phyloP scores from a whole-genome alignment of 1,284 basidiomycete species.

The Irpex lacteus region DNA sequence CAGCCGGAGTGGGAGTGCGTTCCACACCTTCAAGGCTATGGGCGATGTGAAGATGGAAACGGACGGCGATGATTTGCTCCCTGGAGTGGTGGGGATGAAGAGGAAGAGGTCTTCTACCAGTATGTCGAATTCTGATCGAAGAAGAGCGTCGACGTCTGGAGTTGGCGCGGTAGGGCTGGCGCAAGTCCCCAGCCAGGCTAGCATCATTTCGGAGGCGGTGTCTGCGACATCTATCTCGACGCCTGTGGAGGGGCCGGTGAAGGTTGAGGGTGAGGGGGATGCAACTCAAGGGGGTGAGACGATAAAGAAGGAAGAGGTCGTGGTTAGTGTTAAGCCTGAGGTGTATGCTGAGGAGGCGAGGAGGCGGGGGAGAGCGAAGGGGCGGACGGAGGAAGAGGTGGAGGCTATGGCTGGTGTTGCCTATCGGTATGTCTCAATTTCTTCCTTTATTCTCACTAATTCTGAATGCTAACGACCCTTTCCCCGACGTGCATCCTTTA shows the following conservation, averaged over 20 bases:
- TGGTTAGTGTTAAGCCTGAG: constrained; percentile 23
- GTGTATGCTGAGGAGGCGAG: constrained; percentile 19
- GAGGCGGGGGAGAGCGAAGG: constrained; percentile 32
- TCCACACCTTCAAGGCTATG: neutral
- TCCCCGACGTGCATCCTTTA: neutral
- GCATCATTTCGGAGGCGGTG: neutral
- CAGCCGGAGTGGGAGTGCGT: too few species aligned
- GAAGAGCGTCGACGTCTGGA: neutral
- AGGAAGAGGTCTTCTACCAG: neutral
- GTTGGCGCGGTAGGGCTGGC: neutral
- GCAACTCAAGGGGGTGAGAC: neutral
- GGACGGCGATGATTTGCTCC: neutral
- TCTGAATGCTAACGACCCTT: neutral
- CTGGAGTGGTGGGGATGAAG: neutral
- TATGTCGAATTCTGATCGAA: neutral
- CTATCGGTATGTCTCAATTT: too few species aligned
- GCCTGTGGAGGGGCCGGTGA: neutral
- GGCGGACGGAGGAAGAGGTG: constrained; percentile 43
- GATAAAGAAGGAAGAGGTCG: constrained; percentile 3
- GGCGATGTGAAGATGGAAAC: neutral
- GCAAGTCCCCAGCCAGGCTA: neutral
- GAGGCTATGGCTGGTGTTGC: constrained; percentile 43
- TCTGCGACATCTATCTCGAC: neutral
- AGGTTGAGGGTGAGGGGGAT: neutral
- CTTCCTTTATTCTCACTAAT: too few species aligned